These are phyloP conservation scores for Zygosaccharomyces kombuchaensis DNA, from an alignment of 805 yeast species.

Conservation along the genomic window DNA sequence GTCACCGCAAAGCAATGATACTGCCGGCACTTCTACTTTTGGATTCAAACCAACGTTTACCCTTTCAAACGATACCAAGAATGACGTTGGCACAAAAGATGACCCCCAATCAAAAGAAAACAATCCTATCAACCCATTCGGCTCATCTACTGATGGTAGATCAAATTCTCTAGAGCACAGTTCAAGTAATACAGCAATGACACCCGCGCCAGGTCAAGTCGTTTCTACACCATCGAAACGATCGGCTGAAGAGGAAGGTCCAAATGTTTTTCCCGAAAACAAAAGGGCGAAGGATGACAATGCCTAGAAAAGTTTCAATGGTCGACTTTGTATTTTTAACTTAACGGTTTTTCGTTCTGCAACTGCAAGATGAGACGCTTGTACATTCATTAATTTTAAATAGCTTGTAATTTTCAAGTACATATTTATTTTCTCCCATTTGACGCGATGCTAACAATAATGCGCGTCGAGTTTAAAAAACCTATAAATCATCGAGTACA, in stretches of 20 bases:
- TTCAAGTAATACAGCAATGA: slow-evolving; percentile 1
- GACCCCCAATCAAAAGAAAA: not conserved
- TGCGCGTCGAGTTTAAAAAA: not conserved
- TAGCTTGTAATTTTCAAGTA: not conserved
- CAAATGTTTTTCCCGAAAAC: slow-evolving; percentile 4
- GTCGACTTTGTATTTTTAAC: not conserved
- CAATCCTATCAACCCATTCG: slow-evolving; percentile 1
- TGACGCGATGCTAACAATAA: not conserved
- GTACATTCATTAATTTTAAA: not conserved
- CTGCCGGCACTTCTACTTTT: slow-evolving; percentile 1
- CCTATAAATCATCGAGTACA: not conserved
- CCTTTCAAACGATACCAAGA: slow-evolving; percentile 6
- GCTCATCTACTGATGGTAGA: not conserved
- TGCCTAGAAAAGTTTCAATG: not conserved
- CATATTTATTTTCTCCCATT: not conserved
- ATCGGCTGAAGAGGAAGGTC: slow-evolving; percentile 10
- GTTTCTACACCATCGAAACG: slow-evolving; percentile 12
- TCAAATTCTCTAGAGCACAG: not conserved
- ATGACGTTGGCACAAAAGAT: not conserved
- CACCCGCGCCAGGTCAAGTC: not conserved
- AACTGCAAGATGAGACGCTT: not conserved
- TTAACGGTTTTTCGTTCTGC: not conserved
- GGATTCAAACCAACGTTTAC: slow-evolving; percentile 17
- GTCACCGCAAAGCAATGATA: slow-evolving; percentile 2
- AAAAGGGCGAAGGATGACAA: slow-evolving; percentile 7